Evolutionary conservation across 169 alveolate species (phyloP), one percentile per base, ranked within the genome.

Genomic region (Eimeria acervulina): DNA sequence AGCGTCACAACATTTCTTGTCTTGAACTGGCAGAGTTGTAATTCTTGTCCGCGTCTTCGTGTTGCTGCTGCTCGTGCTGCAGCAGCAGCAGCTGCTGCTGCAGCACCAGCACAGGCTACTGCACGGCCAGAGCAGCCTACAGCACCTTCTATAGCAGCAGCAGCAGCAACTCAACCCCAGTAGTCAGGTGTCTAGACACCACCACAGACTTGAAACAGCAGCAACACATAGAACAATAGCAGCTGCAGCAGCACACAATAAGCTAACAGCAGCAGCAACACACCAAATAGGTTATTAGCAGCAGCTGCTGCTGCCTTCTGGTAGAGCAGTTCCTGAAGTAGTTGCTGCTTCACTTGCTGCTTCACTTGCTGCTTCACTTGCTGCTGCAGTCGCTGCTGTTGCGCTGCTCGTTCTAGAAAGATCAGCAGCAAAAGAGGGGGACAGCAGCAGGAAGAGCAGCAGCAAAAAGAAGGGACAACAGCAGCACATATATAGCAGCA

Each of bases 151-250:
- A 47, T 12, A 47, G 55, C 55, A 47, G 55, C 55, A 47, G 55
- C 55, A 47, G 55, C 55, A 47, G 55, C 55, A 47, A 47, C n/a
- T n/a, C 55, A 47, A 47, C 55, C 5, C 19, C 55, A 28, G 76
- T n/a, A 26, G 76, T 1, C 12, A 26, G 76, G 36, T 26, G 38
- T 66, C 1, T 66, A 66, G n/a, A n/a, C n/a, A n/a, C n/a, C n/a
- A 7, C 2, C 76, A 28, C 28, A 6, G 36, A 78, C 42, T 33
- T 8, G 63, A 13, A 2, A 63, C 89, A 44, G 66, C 89, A 78
- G 89, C 59, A 44, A 13, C 89, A 3, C 31, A n/a, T 23, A 59
- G 63, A 78, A 31, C 66, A 78, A 63, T 55, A 40, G 88, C 88
- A 78, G 44, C 42, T 8, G 33, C 21, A 42, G 40, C 89, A 36